Evolutionary conservation across 2,329 filamentous ascomycete species (phyloP).

Genomic region (Grosmannia serpens): DNA sequence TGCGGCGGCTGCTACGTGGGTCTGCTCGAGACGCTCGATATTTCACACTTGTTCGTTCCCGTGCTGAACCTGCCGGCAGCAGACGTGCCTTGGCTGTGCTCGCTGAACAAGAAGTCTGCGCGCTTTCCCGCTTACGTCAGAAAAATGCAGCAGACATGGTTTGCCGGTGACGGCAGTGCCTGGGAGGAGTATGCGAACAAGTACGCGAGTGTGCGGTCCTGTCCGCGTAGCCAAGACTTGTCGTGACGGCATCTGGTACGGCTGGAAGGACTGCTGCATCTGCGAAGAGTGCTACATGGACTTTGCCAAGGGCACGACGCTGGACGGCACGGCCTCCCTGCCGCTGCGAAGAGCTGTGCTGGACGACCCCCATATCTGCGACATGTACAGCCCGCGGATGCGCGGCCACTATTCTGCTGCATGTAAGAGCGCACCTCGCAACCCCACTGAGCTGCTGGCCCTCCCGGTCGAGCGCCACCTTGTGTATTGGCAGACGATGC

Average conservation of each 20-base stretch:
- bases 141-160: background rate
- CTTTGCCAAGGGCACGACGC: conserved; percentile 18
- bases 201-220: conserved; percentile 12
- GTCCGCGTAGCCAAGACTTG: conserved; percentile 18
- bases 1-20: conserved; percentile 24
- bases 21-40: conserved; percentile 19
- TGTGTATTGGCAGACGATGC: conserved; percentile 23
- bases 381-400: conserved; percentile 27
- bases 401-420: conserved; percentile 20
- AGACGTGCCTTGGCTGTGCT: conserved; percentile 17
- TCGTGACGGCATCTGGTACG: conserved; percentile 22
- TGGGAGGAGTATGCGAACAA: background rate
- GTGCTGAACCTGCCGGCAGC: conserved; percentile 12
- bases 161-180: background rate
- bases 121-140: conserved; percentile 12
- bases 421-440: conserved; percentile 14
- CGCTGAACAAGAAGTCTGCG: conserved; percentile 21
- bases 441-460: conserved; percentile 15
- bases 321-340: conserved; percentile 13
- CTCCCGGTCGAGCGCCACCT: conserved; percentile 16
- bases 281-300: conserved; percentile 23
- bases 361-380: conserved; percentile 19
- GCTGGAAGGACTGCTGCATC: conserved; percentile 20
- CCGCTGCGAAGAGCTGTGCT: conserved; percentile 16
- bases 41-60: conserved; percentile 19